Conservation (phyloP, 192 early-diverging fungal genomes). For the Backusella macrospora region DNA sequence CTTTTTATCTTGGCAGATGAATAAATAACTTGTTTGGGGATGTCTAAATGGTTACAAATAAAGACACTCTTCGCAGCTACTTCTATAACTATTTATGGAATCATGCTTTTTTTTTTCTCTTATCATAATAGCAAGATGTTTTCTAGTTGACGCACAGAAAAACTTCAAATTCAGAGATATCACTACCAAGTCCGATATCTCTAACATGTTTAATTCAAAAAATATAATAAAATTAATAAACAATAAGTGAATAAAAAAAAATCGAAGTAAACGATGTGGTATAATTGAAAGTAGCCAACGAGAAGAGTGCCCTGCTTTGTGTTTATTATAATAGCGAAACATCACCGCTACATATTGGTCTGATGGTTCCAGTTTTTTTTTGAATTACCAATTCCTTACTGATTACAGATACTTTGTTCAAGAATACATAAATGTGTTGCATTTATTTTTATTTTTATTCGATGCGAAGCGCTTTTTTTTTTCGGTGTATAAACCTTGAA, state of each 20-base stretch:
- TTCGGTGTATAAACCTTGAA: neutral
- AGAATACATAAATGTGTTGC: neutral
- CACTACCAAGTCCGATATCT: neutral
- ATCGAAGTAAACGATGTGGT: neutral
- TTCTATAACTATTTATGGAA: neutral
- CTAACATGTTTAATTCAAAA: neutral
- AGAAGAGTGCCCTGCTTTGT: constrained; percentile 2
- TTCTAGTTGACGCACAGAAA: neutral
- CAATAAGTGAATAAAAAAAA: neutral
- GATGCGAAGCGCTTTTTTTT: neutral
- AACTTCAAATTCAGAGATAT: neutral
- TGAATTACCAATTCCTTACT: neutral
- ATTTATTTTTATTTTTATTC: neutral
- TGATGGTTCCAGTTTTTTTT: constrained; percentile 5
- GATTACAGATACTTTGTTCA: neutral
- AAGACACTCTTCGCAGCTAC: neutral
- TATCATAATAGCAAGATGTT: neutral
- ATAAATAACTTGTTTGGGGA: neutral
- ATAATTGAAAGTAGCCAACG: neutral
- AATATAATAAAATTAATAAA: neutral
- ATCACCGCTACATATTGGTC: neutral
- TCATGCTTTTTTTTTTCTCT: no score
- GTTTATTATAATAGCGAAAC: constrained; percentile 1
- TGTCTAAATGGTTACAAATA: neutral
- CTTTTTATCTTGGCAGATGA: no score